Base-by-base conservation (phyloP, 495 filamentous ascomycete species). In the Chaetomium cochliodes region DNA sequence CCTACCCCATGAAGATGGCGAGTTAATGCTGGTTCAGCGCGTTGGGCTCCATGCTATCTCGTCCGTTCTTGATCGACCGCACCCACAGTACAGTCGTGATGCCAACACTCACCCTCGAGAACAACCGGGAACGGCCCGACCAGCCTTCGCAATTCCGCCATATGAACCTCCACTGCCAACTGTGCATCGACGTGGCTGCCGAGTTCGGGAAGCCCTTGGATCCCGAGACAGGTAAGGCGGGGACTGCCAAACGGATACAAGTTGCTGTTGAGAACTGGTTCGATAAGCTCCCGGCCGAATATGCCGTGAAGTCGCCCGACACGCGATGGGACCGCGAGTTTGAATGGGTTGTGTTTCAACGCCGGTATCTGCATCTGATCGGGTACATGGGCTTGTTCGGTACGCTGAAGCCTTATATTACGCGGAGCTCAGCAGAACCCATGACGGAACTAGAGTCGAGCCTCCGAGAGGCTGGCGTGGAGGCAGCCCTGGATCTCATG, bases 331-430 rank as follows among this genome's bases (percentile, higher is more conserved):
- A 85, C 61, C 49, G 69, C 2, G 68, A 77, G 42, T 65, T 78
- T 59, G 57, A 67, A 5, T 82, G 76, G 66, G 75, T 81, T 37
- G 69, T 77, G 9, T 77, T 80, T 53, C 83, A 85, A 52, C 81
- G 82, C 25, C 72, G 70, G 16, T 82, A 84, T 57, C 67, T 84
- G 26, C 78, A 84, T 64, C 72, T 79, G 33, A 73, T 81, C 42
- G 78, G 77, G 12, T 79, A 79, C 62, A 78, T 83, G 75, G 76
- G 73, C 3, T 72, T 80, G 65, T 70, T 84, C 16, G 66, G 75
- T 53, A 76, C 76, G 16, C 67, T 84, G 28, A 82, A 81, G 64
- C 69, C 71, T 22, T 81, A 75, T 55, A 69, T 85, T 26, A 76
- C 74, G 16, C 72, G 67, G n/a, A 74, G 62, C 51, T 74, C 72